Evolutionary conservation across 208 protist species (phyloP).

Genomic region (Baffinella frigidus): DNA sequence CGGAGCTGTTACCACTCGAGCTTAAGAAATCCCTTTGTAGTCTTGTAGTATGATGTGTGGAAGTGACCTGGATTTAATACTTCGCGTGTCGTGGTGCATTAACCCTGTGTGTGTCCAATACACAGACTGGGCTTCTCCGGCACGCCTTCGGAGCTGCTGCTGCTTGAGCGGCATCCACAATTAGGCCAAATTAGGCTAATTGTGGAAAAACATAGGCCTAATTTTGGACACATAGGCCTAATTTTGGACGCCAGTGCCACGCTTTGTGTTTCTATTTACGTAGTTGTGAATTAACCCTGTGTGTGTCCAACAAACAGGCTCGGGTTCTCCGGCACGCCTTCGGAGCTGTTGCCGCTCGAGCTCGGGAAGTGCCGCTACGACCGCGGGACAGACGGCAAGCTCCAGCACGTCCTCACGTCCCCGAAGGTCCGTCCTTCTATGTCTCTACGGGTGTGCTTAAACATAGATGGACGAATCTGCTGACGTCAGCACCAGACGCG

Average conservation of each 20-base stretch:
- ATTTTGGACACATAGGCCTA: too few species aligned
- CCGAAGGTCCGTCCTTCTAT: not conserved
- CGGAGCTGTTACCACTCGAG: slow-evolving; percentile 66
- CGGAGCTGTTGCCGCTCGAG: slow-evolving; percentile 86
- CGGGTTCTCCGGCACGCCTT: slow-evolving; percentile 90
- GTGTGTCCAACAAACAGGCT: slow-evolving; percentile 71
- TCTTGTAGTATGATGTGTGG: not conserved
- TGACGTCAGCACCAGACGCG: not conserved
- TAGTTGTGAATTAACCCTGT: not conserved
- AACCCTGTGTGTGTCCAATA: too few species aligned
- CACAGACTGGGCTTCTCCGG: slow-evolving; percentile 91
- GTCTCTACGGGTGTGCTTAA: not conserved
- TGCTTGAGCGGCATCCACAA: too few species aligned
- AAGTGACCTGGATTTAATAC: too few species aligned
- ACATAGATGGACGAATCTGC: too few species aligned
- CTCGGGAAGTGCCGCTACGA: slow-evolving; percentile 75
- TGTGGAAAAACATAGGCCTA: too few species aligned
- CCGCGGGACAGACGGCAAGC: slow-evolving; percentile 19
- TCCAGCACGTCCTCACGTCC: slow-evolving; percentile 26
- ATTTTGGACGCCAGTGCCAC: too few species aligned
- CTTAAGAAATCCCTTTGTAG: not conserved
- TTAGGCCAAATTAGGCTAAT: too few species aligned
- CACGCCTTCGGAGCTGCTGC: slow-evolving; percentile 88
- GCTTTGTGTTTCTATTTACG: not conserved
- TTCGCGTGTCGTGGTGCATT: too few species aligned